Percentiles rank a stretch among this genome's conserved stretches.
These are phyloP conservation scores for Pythium grandisporangium DNA, from an alignment of 352 stramenopile genomes.

Conservation along the genomic window DNA sequence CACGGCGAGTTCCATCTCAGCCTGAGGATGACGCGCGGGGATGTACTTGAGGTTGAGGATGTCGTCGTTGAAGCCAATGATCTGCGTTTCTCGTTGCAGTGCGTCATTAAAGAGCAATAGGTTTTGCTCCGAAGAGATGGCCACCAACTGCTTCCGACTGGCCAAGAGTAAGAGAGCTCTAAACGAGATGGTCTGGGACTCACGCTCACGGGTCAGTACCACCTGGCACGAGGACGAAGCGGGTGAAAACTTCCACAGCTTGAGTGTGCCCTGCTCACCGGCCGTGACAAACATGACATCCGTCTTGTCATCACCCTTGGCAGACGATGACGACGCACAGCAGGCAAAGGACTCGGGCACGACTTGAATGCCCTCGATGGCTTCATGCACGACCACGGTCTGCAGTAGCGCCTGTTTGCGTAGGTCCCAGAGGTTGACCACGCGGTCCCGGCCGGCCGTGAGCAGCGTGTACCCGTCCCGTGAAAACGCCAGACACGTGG, in stretches of 20 bases:
- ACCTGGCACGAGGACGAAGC: conserved; percentile 22
- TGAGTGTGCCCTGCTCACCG: conserved; percentile 87
- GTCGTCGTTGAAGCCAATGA: conserved; percentile 95
- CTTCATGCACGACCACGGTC: conserved; percentile 92
- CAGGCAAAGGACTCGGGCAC: conserved; percentile 59
- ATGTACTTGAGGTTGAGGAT: conserved; percentile 97
- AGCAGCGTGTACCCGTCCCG: conserved; percentile 78
- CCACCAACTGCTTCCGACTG: conserved; percentile 54
- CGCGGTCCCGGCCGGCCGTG: conserved; percentile 89
- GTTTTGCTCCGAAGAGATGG: conserved; percentile 80
- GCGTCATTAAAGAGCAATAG: conserved; percentile 75
- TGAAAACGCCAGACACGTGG: conserved; percentile 91
- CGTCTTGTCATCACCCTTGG: conserved; percentile 37
- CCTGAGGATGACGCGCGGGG: conserved; percentile 43
- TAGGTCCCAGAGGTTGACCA: conserved; percentile 89
- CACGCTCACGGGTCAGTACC: conserved; percentile 33
- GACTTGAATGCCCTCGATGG: conserved; percentile 92
- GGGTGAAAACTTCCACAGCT: conserved; percentile 67
- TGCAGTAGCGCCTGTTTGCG: conserved; percentile 77
- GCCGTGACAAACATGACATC: conserved; percentile 91
- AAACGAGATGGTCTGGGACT: conserved; percentile 42
- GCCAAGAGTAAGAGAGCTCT: conserved; percentile 42
- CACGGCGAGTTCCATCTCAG: conserved; percentile 81
- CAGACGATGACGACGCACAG: conserved; percentile 12
- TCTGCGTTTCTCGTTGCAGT: conserved; percentile 58